Evolutionary conservation across 306 rosid genomes (phyloP).

Genomic region (Vicia villosa): DNA sequence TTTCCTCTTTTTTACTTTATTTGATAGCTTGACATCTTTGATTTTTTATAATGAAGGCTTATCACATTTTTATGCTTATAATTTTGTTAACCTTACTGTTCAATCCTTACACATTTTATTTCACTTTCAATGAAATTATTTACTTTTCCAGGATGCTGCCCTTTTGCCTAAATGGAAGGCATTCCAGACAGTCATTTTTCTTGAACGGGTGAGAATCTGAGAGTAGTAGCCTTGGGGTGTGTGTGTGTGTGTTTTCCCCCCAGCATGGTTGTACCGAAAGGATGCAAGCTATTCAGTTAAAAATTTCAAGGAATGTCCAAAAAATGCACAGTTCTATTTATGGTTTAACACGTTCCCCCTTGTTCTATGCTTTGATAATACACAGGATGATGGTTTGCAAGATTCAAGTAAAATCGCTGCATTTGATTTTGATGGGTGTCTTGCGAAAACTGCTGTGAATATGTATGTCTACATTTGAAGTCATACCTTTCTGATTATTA

Average conservation of each 20-base stretch:
- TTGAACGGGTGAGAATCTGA: slow-evolving; percentile 66
- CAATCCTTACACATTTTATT: neutral
- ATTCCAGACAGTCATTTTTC: slow-evolving; percentile 78
- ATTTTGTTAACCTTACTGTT: slow-evolving; percentile 8
- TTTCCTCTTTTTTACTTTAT: neutral
- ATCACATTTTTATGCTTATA: slow-evolving; percentile 10
- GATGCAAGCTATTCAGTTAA: slow-evolving; percentile 4
- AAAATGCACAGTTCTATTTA: slow-evolving; percentile 2
- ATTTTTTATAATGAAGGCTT: slow-evolving; percentile 20
- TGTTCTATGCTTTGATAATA: slow-evolving; percentile 30
- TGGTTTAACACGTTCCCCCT: slow-evolving; percentile 7
- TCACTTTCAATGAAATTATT: slow-evolving; percentile 30
- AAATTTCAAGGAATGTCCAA: slow-evolving; percentile 9
- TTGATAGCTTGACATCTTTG: slow-evolving; percentile 18
- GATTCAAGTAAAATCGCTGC: slow-evolving; percentile 94
- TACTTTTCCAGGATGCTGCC: slow-evolving; percentile 67
- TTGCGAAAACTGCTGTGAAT: slow-evolving; percentile 70
- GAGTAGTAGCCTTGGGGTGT: slow-evolving; percentile 12
- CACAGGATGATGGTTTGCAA: slow-evolving; percentile 75
- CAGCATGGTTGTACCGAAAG: slow-evolving; percentile 33
- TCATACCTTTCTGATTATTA: slow-evolving; percentile 26
- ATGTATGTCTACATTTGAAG: slow-evolving; percentile 44
- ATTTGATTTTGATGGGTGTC: slow-evolving; percentile 97
- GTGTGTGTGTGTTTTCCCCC: neutral
- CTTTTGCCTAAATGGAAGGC: slow-evolving; percentile 92